These are phyloP conservation scores for Trichoderma cornu-damae DNA, from an alignment of 2,329 filamentous ascomycete genomes.

Conservation along the genomic window DNA sequence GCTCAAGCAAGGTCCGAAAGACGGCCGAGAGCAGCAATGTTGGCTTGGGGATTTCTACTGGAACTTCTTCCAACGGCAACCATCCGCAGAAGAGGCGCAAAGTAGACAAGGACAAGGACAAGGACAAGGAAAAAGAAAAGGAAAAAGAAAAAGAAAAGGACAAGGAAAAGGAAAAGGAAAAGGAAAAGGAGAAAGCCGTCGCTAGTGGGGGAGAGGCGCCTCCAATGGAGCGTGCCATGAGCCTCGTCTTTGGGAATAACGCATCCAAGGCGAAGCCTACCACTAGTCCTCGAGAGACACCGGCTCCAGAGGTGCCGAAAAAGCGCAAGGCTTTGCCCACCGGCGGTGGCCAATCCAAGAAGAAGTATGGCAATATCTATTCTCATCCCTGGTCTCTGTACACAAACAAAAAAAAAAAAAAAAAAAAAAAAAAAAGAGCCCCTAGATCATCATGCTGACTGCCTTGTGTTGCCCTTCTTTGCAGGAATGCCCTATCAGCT, in stretches of 20 bases:
- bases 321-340: conserved; percentile 62
- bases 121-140: conserved; percentile 53
- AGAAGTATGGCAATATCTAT: conserved; percentile 54
- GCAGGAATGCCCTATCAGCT: conserved; percentile 34
- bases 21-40: conserved; percentile 49
- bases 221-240: conserved; percentile 64
- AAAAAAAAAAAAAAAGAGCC: too few species aligned
- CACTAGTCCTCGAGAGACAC: conserved; percentile 64
- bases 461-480: conserved; percentile 19
- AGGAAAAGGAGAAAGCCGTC: conserved; percentile 1
- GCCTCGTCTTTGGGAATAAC: conserved; percentile 47
- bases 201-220: conserved; percentile 39
- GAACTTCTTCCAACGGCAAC: conserved; percentile 45
- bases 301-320: conserved; percentile 64
- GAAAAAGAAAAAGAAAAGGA: conserved; percentile 69
- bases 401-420: too few species aligned
- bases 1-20: conserved; percentile 61
- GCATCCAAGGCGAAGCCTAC: conserved; percentile 52
- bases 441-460: conserved; percentile 13
- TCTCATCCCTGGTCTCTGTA: background rate
- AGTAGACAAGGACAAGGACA: conserved; percentile 55
- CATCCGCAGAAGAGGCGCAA: conserved; percentile 72
- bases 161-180: conserved; percentile 60
- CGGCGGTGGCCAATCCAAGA: conserved; percentile 68
- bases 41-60: conserved; percentile 62